Base-by-base conservation (phyloP, 163 green algal genomes). In the Trebouxiophyceae sp. region DNA sequence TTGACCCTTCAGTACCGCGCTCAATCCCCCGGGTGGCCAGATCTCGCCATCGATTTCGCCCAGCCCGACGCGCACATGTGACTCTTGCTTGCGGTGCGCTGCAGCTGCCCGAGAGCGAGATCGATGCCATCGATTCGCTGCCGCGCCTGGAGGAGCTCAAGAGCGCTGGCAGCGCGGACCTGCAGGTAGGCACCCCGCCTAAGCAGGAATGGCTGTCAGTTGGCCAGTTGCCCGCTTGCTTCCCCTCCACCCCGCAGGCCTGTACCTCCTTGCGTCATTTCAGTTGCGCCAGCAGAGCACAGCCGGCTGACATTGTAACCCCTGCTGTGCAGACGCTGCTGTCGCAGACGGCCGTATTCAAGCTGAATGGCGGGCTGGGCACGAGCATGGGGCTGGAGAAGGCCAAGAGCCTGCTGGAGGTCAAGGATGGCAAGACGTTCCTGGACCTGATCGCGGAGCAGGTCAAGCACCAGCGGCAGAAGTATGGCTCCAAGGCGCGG, bases 391-490 rank as follows among this genome's bases (percentile, higher is more conserved):
- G 91, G 2, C 78, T 95, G 62, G 91, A 96, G 66, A 95, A 93
- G 68, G 90, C 91, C 59, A 97, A 97, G 81, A 86, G 71, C 45
- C 77, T 97, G 70, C 81, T 97, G 60, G 70, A 78, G 57, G 89
- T 90, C 12, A 90, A 92, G 72, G 79, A 95, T 22, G 89, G 86
- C 57, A 91, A 93, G 75, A 96, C 89, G 0, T 97, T 97, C 74
- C 75, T 97, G 68, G 91, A 97, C 78, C 82, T 97, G 28, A 97
- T 97, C 45, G 89, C 88, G 2, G 80, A 95, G 71, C 91, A 97
- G 78, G 81, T 96, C 50, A 89, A 95, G 81, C 69, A 89, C 75
- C 91, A 86, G 62, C 87, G 91, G 24, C 63, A 74, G 23, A 73
- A 77, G 34, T 89, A 87, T 64, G 81, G 79, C 58, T 75, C 72